Evolutionary conservation across 169 alveolate genomes (phyloP), one percentile per base, ranked within the genome.

Genomic region (Eimeria praecox): DNA sequence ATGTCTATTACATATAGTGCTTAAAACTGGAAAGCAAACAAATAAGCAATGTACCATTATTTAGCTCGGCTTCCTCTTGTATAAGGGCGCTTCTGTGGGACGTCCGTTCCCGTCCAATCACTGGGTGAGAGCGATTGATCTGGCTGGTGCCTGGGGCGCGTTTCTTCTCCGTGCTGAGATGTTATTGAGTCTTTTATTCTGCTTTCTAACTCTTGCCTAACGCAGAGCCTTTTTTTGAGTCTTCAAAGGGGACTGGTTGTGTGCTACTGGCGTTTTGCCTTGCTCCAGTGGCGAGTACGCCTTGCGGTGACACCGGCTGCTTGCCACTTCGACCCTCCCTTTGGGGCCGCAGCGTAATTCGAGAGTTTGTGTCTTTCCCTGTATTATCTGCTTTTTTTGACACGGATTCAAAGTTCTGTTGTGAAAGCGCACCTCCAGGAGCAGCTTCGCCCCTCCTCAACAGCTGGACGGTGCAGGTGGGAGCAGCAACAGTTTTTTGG

Each of bases 271-370:
- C 73, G 52, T 83, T 56, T 38, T 56, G 93, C 71, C 93, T 59
- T 82, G 62, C 40, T 86, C 66, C 93, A 86, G 44, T 44, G 69
- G 93, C 93, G 82, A 86, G 59, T 56, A 40, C 56, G 93, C 82
- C 80, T 86, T 18, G 80, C 82, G 42, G 82, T 56, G 80, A 62
- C 93, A 35, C 64, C 12, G 77, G 80, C 69, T 59, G 82, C 93
- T 33, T 38, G 56, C 44, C 62, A 42, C 93, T 54, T 62, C 62
- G 64, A 40, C 82, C 82, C 80, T n/a, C 82, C 44, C 35, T 49
- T 62, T 62, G 49, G 54, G 80, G 59, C 77, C 77, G 77, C 82
- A 86, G 77, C 49, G 93, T 30, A 38, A 33, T 56, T 38, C 14
- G 24, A 35, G 52, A 16, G 33, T 86, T 86, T 62, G 12, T 56